phyloP scores from a whole-genome alignment of 805 yeast genomes.

The Alloascoidea africana region DNA sequence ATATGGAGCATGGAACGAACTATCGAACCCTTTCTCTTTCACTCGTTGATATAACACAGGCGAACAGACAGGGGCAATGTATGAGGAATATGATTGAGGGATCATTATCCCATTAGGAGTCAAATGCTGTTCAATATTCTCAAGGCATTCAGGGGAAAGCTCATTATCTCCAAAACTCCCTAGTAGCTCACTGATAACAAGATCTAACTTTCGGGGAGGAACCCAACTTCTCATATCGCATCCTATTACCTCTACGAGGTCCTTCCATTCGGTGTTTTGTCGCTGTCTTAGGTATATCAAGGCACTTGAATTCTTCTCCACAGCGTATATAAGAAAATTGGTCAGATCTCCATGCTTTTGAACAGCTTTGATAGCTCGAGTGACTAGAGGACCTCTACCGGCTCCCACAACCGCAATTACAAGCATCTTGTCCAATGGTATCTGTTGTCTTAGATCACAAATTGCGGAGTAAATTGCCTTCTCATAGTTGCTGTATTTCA shows the following conservation, averaged over 20 bases:
- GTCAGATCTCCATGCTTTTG: constrained; percentile 13
- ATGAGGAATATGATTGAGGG: constrained; percentile 44
- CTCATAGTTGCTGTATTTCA: constrained; percentile 57
- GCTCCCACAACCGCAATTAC: constrained; percentile 62
- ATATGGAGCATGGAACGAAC: constrained; percentile 22
- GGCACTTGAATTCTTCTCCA: constrained; percentile 64
- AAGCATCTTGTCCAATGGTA: not conserved
- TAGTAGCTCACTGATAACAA: constrained; percentile 66
- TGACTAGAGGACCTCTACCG: constrained; percentile 75
- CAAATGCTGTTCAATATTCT: constrained; percentile 23
- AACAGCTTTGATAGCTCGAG: constrained; percentile 30
- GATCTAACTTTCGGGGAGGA: constrained; percentile 25
- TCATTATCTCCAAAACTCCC: constrained; percentile 95
- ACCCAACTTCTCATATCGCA: constrained; percentile 46
- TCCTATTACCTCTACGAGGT: constrained; percentile 31
- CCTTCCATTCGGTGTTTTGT: constrained; percentile 37
- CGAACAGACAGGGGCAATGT: constrained; percentile 50
- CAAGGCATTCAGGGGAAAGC: constrained; percentile 68
- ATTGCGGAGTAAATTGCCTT: constrained; percentile 46
- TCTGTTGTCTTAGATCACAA: constrained; percentile 12
- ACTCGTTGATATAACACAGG: constrained; percentile 27
- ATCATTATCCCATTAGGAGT: constrained; percentile 39
- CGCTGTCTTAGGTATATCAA: constrained; percentile 30
- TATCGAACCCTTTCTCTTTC: constrained; percentile 3
- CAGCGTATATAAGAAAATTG: constrained; percentile 29